These are phyloP conservation scores for Sporothrix brunneoviolacea DNA, from an alignment of 2,329 filamentous ascomycete genomes.

Conservation along the genomic window DNA sequence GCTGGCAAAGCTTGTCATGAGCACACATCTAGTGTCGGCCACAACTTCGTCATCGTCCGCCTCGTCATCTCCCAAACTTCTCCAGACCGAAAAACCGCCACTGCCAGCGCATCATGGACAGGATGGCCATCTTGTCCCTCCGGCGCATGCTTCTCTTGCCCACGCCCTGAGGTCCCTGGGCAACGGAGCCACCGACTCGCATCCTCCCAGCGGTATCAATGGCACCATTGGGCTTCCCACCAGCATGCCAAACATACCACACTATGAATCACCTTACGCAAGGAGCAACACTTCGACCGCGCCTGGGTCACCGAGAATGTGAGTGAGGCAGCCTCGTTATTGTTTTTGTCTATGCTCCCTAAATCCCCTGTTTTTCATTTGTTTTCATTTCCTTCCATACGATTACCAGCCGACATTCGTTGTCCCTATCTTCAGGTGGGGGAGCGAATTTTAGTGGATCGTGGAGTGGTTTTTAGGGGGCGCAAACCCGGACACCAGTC, in stretches of 20 bases:
- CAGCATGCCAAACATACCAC: constrained; percentile 24
- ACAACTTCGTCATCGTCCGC: constrained; percentile 25
- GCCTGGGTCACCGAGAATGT: constrained; percentile 53
- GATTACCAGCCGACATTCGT: constrained; percentile 11
- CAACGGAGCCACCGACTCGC: neutral
- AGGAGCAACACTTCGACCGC: constrained; percentile 53
- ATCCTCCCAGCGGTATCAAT: constrained; percentile 31
- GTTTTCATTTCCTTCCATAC: constrained; percentile 12
- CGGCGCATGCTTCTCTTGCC: constrained; percentile 22
- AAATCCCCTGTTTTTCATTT: neutral
- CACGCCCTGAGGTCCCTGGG: constrained; percentile 30
- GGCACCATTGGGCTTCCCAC: constrained; percentile 22
- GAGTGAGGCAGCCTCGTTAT: constrained; percentile 26
- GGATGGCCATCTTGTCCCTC: constrained; percentile 18
- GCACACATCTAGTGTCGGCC: constrained; percentile 31
- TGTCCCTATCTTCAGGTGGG: neutral
- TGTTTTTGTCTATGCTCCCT: neutral
- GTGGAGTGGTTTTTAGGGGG: constrained; percentile 2
- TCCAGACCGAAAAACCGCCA: constrained; percentile 17
- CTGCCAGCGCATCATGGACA: constrained; percentile 23
- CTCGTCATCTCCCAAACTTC: constrained; percentile 22
- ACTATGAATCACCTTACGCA: constrained; percentile 48
- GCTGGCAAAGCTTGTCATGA: constrained; percentile 27
- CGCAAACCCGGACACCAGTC: neutral
- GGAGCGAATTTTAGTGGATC: constrained; percentile 3